phyloP scores from a whole-genome alignment of 1,284 basidiomycete species.

The Cryptococcus sp. region DNA sequence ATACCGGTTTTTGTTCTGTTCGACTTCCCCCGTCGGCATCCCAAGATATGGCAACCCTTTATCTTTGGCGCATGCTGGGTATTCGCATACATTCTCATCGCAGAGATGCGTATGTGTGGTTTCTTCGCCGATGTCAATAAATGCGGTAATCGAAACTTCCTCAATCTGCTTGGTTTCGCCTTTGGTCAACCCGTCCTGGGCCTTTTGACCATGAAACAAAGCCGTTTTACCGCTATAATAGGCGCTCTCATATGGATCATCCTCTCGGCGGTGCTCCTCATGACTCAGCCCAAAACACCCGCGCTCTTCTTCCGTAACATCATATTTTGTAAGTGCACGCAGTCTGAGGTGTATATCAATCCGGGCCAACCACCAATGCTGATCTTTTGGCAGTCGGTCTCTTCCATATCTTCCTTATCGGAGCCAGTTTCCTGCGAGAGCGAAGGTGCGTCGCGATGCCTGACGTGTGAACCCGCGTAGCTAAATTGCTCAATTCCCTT shows the following conservation, averaged over 20 bases:
- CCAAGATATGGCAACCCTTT: conserved; percentile 42
- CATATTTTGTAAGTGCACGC: conserved; percentile 41
- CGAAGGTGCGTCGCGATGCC: conserved; percentile 44
- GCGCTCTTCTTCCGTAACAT: conserved; percentile 53
- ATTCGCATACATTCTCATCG: conserved; percentile 41
- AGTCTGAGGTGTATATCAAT: not conserved
- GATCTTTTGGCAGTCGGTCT: conserved; percentile 32
- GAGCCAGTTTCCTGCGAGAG: conserved; percentile 51
- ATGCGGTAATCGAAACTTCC: conserved; percentile 35
- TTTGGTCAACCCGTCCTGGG: conserved; percentile 73
- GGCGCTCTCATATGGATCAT: conserved; percentile 63
- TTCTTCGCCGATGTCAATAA: conserved; percentile 31
- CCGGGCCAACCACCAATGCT: not conserved
- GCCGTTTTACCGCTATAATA: conserved; percentile 66
- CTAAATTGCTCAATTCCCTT: not conserved
- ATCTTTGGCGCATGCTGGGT: conserved; percentile 44
- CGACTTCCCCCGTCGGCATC: conserved; percentile 40
- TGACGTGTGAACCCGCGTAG: not conserved
- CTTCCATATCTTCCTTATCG: conserved; percentile 51
- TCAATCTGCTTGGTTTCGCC: conserved; percentile 45
- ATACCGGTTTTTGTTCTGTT: conserved; percentile 41
- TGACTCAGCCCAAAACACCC: conserved; percentile 49
- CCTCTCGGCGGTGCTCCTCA: conserved; percentile 59
- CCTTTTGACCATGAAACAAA: conserved; percentile 71
- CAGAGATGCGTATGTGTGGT: conserved; percentile 43